A percentile compares a stretch with the other conserved stretches of the same genome.
Conservation (phyloP, 31 red algal species). For the Asparagopsis taxiformis region DNA sequence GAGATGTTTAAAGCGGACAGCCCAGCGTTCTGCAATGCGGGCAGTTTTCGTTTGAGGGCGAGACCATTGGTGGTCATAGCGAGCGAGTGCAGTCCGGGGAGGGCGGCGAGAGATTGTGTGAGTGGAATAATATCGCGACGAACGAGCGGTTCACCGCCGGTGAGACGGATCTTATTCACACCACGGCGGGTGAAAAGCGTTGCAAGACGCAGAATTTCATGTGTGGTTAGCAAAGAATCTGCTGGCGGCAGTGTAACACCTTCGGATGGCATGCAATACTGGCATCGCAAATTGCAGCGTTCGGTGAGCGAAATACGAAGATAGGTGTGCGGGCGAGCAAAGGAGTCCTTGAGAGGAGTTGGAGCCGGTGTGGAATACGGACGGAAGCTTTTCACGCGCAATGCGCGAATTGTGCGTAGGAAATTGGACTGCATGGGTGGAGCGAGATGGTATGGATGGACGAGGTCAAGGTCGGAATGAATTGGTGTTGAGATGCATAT, state of each 20-base stretch:
- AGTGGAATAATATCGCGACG: slow-evolving; percentile 54
- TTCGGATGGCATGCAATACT: slow-evolving; percentile 93
- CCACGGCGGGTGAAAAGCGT: slow-evolving; percentile 43
- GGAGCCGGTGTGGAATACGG: neutral
- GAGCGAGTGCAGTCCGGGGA: neutral
- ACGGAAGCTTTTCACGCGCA: neutral
- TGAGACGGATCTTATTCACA: slow-evolving; percentile 81
- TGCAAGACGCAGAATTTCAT: slow-evolving; percentile 55
- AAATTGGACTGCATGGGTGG: neutral
- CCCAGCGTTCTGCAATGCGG: slow-evolving; percentile 45
- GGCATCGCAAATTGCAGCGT: slow-evolving; percentile 92
- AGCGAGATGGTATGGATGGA: neutral
- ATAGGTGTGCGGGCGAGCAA: slow-evolving; percentile 87
- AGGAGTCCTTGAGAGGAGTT: slow-evolving; percentile 64
- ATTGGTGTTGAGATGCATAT: too few relatives aligned
- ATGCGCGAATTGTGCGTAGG: neutral
- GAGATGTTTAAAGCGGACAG: slow-evolving; percentile 76
- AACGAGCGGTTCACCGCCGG: slow-evolving; percentile 94
- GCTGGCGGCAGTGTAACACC: slow-evolving; percentile 51
- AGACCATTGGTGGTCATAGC: slow-evolving; percentile 86
- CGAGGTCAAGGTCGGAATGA: too few relatives aligned
- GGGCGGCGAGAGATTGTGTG: slow-evolving; percentile 1
- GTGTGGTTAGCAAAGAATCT: slow-evolving; percentile 49
- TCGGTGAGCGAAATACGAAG: slow-evolving; percentile 93
- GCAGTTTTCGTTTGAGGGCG: slow-evolving; percentile 40